Evolutionary conservation across 208 protist genomes (phyloP), one percentile per base, ranked within the genome.

Genomic region (Leishmania major): DNA sequence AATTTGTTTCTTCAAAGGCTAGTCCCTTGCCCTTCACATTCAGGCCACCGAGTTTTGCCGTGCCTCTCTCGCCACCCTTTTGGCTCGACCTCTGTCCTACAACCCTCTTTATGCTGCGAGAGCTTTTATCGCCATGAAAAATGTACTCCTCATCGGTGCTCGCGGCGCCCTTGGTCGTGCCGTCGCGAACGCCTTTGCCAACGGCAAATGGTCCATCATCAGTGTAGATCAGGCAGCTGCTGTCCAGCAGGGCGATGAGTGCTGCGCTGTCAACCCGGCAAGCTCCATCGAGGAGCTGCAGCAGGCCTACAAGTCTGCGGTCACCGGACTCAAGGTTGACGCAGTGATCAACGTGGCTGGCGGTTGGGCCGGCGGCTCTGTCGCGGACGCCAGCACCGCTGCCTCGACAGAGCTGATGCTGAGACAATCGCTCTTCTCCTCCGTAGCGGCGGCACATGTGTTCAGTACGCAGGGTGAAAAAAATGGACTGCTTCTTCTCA

Each of bases 291-390:
- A 91, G 74, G 45, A 91, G 31, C 81, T 85, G n/a, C 84, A 89
- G 53, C 5, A 31, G 22, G 76, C 75, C 3, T 75, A 95, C 40
- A 75, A 88, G 4, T 62, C 77, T 1, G 70, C 83, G 47, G 85
- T 85, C 8, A 53, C 45, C 0, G 59, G 76, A 25, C 75, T 17
- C 1, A 85, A 88, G 60, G 64, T 97, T 0, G 64, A 93, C 40
- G 90, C 95, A n/a, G 84, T 98, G 13, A 78, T 96, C 45, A 96
- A 95, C 84, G 94, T 96, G 7, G 92, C 94, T 0, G 95, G 96
- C 28, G 94, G 92, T 2, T 96, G 91, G 89, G 87, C 88, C 0
- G 91, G 90, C 6, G 93, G 91, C 40, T 86, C 75, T 43, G 77
- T 93, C n/a, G 77, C 76, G 15, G 80, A 89, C 67, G 19, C 66